Base-by-base conservation (phyloP, 495 filamentous ascomycete genomes). In the Collariella sp. region DNA sequence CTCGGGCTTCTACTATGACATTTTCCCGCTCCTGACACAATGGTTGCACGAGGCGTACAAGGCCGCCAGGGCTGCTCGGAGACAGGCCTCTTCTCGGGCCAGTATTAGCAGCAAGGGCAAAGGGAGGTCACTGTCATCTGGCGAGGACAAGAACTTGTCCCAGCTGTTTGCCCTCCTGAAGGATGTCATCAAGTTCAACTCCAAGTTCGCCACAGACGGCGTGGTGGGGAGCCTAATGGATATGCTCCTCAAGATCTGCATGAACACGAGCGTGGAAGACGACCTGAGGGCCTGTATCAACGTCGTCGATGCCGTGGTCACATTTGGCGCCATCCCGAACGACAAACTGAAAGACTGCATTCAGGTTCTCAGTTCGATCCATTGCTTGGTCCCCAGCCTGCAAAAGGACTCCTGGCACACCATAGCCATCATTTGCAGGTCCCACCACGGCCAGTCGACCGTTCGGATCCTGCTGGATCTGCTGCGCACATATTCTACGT, bases 101-200 rank as follows among this genome's bases (percentile, higher is more conserved):
- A 54, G 26, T 31, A 31, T 31, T 31, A 31, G 34, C 43, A 61
- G 49, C 43, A 23, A 54, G 7, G 40, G 66, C 36, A 84, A 82
- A 55, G 72, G 65, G 24, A 84, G 82, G 56, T 63, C 69, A 0
- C 64, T 72, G 20, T 66, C 68, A 16, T 72, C 77, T 34, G 76
- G 76, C 43, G 87, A 91, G 58, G 87, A 88, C 56, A 79, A 76
- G 42, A 81, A 80, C 58, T 71, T 95, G 35, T 75, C 75, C 40
- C 77, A 82, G 51, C 70, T 94, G 7, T 86, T 95, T 60, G 74
- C 79, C 44, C 86, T 89, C 43, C 76, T 87, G 24, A 81, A 82
- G n/a, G 83, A 89, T 61, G 72, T 93, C 54, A 84, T 93, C 68
- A 90, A 85, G 59, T 85, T 91, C 69, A 91, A 89, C 67, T 85